Conservation (phyloP, 768 basidiomycete species). For the Mrakia frigida region DNA sequence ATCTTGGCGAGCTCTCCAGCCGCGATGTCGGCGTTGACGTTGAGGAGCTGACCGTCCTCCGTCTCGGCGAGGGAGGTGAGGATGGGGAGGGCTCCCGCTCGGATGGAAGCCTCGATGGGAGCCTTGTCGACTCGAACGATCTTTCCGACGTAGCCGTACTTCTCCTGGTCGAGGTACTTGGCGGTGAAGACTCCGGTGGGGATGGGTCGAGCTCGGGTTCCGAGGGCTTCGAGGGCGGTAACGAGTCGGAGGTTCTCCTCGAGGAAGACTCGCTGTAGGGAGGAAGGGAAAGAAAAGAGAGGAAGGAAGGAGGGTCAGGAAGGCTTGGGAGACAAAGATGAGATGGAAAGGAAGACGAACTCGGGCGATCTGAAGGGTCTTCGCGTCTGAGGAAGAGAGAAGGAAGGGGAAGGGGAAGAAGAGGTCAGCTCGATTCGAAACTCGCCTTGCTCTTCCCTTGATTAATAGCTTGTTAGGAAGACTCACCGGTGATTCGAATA, state of each 20-base stretch:
- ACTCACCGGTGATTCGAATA: constrained; percentile 86
- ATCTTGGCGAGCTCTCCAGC: constrained; percentile 97
- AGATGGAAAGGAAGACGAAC: constrained; percentile 34
- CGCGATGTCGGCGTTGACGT: constrained; percentile 98
- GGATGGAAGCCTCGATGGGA: constrained; percentile 92
- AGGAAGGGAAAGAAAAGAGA: not conserved
- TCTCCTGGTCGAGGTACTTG: constrained; percentile 88
- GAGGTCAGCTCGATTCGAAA: not conserved
- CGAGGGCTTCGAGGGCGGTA: constrained; percentile 82
- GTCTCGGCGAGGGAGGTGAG: constrained; percentile 91
- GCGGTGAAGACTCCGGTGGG: constrained; percentile 97
- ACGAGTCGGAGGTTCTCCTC: constrained; percentile 97
- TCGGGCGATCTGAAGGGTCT: constrained; percentile 89
- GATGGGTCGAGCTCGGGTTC: constrained; percentile 94
- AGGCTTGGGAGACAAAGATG: not conserved
- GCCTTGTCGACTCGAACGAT: constrained; percentile 92
- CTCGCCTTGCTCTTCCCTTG: not conserved
- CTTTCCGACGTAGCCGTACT: constrained; percentile 93
- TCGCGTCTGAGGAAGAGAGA: constrained; percentile 60
- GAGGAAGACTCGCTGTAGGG: constrained; percentile 68
- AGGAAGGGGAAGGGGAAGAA: not conserved
- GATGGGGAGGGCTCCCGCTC: constrained; percentile 92
- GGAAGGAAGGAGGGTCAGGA: no score
- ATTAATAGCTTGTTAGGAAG: no score
- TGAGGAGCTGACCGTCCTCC: constrained; percentile 93